Conservation (phyloP, 1,139 yeast species). For the Candida buenavistaensis region DNA sequence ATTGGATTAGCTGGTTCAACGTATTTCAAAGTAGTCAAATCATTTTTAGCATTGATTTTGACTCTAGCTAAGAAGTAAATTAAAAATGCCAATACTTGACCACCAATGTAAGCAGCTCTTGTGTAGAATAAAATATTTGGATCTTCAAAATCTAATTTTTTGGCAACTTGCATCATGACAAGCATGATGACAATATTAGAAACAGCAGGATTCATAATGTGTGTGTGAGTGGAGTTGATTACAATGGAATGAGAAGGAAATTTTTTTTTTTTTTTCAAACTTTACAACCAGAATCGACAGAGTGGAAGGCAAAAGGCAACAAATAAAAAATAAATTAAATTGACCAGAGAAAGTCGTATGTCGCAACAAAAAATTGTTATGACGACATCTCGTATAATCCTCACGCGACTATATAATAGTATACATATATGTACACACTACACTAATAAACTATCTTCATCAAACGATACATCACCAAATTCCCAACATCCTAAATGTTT, state of each 20-base stretch:
- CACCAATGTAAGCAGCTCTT: conserved; percentile 67
- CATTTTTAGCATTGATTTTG: conserved; percentile 73
- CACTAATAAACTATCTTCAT: conserved; percentile 40
- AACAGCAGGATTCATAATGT: conserved; percentile 77
- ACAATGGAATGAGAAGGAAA: too few relatives aligned
- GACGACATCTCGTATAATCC: conserved; percentile 2
- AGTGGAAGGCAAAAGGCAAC: neutral
- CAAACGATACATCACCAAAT: conserved; percentile 72
- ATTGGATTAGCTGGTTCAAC: conserved; percentile 84
- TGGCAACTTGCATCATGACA: conserved; percentile 95
- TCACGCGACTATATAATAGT: conserved; percentile 1
- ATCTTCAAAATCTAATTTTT: conserved; percentile 86
- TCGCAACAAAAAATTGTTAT: neutral
- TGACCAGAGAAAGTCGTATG: neutral
- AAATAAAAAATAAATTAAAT: neutral
- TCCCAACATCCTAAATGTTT: conserved; percentile 75
- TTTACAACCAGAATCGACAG: too few relatives aligned
- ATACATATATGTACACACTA: conserved; percentile 2
- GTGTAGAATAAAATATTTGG: conserved; percentile 74
- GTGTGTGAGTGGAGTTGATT: too few relatives aligned
- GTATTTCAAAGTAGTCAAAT: conserved; percentile 88
- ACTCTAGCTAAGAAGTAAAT: conserved; percentile 66
- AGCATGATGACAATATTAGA: conserved; percentile 89
- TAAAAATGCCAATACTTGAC: conserved; percentile 65
- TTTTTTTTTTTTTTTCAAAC: too few relatives aligned